Evolutionary conservation across 306 rosid genomes (phyloP).

Genomic region (Glycine tomentella): DNA sequence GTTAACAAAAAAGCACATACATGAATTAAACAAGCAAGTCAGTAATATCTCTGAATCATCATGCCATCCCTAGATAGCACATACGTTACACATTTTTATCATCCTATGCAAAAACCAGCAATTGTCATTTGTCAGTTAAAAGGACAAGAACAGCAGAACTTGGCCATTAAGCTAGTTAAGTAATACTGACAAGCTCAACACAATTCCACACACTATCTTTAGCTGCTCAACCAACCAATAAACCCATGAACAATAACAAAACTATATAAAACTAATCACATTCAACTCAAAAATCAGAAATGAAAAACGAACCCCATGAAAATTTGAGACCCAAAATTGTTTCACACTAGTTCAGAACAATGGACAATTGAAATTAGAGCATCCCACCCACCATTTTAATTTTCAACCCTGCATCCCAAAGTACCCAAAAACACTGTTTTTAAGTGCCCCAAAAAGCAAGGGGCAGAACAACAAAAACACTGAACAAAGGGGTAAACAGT

Average conservation of each 20-base stretch:
- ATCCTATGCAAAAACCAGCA: background rate
- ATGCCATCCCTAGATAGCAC: conserved; percentile 9
- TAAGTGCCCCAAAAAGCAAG: background rate
- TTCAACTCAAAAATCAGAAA: background rate
- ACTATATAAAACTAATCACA: background rate
- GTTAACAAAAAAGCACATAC: conserved; percentile 7
- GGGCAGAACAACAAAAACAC: background rate
- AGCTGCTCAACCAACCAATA: background rate
- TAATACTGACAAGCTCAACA: conserved; percentile 1
- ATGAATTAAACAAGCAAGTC: background rate
- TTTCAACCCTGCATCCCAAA: background rate
- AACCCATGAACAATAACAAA: background rate
- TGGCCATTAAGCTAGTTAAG: background rate
- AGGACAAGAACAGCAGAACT: no score
- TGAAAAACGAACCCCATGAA: background rate
- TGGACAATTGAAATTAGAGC: background rate
- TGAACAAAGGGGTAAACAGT: background rate
- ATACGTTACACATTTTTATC: background rate
- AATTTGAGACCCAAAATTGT: conserved; percentile 6
- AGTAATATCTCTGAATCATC: background rate
- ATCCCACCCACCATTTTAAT: conserved; percentile 27
- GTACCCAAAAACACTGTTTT: background rate
- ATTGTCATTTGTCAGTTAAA: background rate
- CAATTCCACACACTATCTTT: background rate
- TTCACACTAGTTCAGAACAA: background rate